Conservation (phyloP, 208 protist genomes). For the Phytomonas serpens region DNA sequence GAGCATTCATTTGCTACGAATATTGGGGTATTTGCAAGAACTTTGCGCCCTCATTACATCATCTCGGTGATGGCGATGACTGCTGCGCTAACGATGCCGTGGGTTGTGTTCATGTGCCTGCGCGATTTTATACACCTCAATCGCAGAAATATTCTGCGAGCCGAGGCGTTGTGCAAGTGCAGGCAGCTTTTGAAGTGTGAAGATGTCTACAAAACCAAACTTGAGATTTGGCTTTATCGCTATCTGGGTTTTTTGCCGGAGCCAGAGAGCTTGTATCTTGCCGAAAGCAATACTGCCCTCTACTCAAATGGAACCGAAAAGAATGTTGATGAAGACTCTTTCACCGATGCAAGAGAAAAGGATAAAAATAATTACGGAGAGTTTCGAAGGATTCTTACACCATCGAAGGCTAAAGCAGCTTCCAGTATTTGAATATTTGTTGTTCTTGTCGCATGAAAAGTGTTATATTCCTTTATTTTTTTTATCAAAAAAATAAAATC, state of each 20-base stretch:
- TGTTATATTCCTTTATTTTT: no score
- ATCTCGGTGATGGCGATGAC: slow-evolving; percentile 39
- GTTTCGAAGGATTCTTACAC: no score
- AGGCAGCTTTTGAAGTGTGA: slow-evolving; percentile 7
- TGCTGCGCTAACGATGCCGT: slow-evolving; percentile 32
- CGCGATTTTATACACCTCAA: slow-evolving; percentile 20
- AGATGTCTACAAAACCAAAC: background rate
- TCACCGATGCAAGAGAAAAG: background rate
- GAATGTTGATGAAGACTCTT: background rate
- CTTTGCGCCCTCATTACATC: slow-evolving; percentile 23
- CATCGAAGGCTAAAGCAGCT: no score
- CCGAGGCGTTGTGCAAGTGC: slow-evolving; percentile 22
- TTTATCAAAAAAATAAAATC: no score
- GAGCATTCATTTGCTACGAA: slow-evolving; percentile 33
- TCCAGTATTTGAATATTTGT: background rate
- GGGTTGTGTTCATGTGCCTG: slow-evolving; percentile 23
- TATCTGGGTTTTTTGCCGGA: slow-evolving; percentile 26
- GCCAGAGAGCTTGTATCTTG: slow-evolving; percentile 2
- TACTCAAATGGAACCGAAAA: background rate
- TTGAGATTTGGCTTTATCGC: slow-evolving; percentile 16
- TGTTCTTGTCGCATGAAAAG: background rate
- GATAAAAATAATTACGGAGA: no score
- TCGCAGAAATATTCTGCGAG: slow-evolving; percentile 45
- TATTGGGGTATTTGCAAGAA: slow-evolving; percentile 49
- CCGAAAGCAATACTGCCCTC: background rate